Base-by-base conservation (phyloP, 176 grass and related monocot species). In the Bonia amplexicaulis region DNA sequence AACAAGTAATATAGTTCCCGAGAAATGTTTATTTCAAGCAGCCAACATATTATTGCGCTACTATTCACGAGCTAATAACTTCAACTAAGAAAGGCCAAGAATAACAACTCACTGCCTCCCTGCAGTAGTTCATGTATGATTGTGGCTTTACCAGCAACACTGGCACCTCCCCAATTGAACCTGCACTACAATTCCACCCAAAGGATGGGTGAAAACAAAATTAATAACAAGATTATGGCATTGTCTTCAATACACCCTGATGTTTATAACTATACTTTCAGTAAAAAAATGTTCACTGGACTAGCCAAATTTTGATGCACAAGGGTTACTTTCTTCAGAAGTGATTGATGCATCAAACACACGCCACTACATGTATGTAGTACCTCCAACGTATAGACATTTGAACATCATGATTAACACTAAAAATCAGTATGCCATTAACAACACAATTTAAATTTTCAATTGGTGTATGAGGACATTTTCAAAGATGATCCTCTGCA, bases 81-180 rank as follows among this genome's bases (percentile, higher is more conserved):
- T 48, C 61, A 63, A 61, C 4, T 76, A 74, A 31, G 17, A 81
- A 76, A 45, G 44, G 46, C 31, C 31, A 86, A 58, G 37, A 60
- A 76, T 55, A 72, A 82, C 27, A 72, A 94, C 93, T 92, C 57
- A 94, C 93, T 57, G 90, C 87, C 86, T 99, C 96, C 42, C 91
- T 91, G 14, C 90, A 89, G 84, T 94, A 99, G 84, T 99, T 99
- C 90, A 96, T 94, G 79, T 99, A 99, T 47, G 93, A 86, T 42
- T 99, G 93, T 26, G 97, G 97, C 83, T 99, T 96, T 83, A 92
- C 90, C 81, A 96, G 64, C 74, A 94, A 80, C 85, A 96, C 84
- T 73, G 96, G 93, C 33, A 99, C 91, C 67, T 90, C 78, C n/a
- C 97, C 91, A 76, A 99, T 87, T 67, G 88, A 96, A 91, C 97